A percentile compares a stretch with the other conserved stretches of the same genome.
phyloP scores from a whole-genome alignment of 805 yeast species.

The Jamesozyma gamospora region DNA sequence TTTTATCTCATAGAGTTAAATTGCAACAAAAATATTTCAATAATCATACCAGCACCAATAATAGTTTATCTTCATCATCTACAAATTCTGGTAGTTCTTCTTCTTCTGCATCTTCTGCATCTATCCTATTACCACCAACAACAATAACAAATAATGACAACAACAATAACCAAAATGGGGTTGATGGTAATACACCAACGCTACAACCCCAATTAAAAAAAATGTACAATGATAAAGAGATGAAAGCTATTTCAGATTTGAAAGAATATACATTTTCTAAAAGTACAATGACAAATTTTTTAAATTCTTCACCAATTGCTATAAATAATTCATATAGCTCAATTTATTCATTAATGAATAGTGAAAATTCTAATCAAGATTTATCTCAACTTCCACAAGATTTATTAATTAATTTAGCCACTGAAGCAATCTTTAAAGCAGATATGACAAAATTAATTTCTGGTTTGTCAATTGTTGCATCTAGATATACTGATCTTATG shows the following conservation, averaged over 20 bases:
- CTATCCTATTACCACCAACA: not conserved
- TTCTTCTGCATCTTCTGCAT: not conserved
- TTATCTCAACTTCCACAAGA: conserved; percentile 53
- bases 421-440: conserved; percentile 53
- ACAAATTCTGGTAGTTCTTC: not conserved
- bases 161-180: not conserved
- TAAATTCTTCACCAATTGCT: conserved; percentile 30
- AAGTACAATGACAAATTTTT: conserved; percentile 17
- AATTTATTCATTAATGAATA: conserved; percentile 55
- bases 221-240: not conserved
- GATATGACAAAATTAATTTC: conserved; percentile 44
- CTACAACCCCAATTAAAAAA: not conserved
- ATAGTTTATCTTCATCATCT: not conserved
- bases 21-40: not conserved
- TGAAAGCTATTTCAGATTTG: conserved; percentile 5
- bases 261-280: conserved; percentile 25
- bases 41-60: not conserved
- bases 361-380: conserved; percentile 60
- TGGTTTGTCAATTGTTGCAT: conserved; percentile 59
- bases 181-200: not conserved
- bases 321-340: conserved; percentile 44
- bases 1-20: conserved; percentile 5
- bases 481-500: conserved; percentile 48
- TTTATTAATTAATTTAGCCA: conserved; percentile 52
- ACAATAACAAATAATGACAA: not conserved